Evolutionary conservation across 306 rosid species (phyloP).

Genomic region (Erythrophleum fordii): DNA sequence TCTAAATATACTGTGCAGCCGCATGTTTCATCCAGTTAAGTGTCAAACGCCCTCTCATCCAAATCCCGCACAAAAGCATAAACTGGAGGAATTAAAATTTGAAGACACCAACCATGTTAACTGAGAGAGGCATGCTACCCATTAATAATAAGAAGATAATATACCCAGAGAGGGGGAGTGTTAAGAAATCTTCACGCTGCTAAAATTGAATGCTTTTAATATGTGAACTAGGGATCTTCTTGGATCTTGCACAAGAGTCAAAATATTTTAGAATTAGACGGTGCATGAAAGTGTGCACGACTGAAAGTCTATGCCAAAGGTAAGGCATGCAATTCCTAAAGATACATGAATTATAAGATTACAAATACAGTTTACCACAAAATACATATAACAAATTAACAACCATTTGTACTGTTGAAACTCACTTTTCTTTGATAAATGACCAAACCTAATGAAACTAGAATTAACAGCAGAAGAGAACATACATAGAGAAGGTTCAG

Average conservation of each 20-base stretch:
- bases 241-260: not conserved
- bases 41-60: conserved; percentile 13
- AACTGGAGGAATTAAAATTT: not conserved
- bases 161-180: not conserved
- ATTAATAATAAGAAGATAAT: not conserved
- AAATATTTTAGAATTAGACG: not conserved
- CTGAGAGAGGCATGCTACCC: not conserved
- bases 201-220: not conserved
- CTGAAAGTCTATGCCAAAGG: not conserved
- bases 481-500: conserved; percentile 92
- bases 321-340: not conserved
- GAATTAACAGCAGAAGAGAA: conserved; percentile 36
- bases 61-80: conserved; percentile 5
- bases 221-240: not conserved
- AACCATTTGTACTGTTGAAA: not conserved
- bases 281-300: not conserved
- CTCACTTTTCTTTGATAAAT: not conserved
- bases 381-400: not conserved
- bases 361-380: not conserved
- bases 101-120: conserved; percentile 23
- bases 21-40: conserved; percentile 9
- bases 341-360: not conserved
- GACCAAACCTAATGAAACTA: conserved; percentile 20
- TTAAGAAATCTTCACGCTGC: not conserved
- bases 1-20: conserved; percentile 12